Conservation (phyloP, 805 yeast species). For the Ogataea nitratoaversa region DNA sequence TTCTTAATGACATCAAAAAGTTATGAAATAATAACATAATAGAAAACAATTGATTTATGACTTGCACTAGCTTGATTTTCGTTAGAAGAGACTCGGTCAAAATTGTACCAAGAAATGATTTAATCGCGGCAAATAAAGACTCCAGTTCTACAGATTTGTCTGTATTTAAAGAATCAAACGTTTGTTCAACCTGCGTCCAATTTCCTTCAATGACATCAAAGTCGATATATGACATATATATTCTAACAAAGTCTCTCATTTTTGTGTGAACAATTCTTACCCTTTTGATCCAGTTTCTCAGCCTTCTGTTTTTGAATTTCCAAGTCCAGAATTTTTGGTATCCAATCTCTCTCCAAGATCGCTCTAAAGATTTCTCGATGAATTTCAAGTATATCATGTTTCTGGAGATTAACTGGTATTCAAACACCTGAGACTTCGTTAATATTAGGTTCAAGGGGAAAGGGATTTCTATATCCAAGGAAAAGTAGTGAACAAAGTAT, state of each 20-base stretch:
- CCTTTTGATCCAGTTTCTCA: conserved; percentile 51
- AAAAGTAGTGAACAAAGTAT: conserved; percentile 47
- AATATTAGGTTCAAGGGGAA: conserved; percentile 81
- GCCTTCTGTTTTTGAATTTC: conserved; percentile 35
- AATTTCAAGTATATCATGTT: conserved; percentile 61
- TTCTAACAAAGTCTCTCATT: conserved; percentile 54
- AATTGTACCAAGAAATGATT: conserved; percentile 56
- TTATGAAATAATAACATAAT: conserved; percentile 45
- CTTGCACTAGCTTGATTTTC: conserved; percentile 46
- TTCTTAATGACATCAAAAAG: conserved; percentile 49
- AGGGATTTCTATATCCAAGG: conserved; percentile 62
- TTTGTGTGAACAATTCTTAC: conserved; percentile 53
- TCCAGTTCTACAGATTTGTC: conserved; percentile 32
- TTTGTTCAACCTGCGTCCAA: conserved; percentile 38
- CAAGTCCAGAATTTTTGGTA: conserved; percentile 66
- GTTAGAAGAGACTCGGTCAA: conserved; percentile 67
- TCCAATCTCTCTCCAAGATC: conserved; percentile 68
- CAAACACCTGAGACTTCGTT: conserved; percentile 63
- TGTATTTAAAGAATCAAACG: conserved; percentile 22
- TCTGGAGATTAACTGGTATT: conserved; percentile 78
- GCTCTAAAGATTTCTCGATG: conserved; percentile 54
- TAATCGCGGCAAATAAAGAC: conserved; percentile 41
- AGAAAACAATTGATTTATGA: conserved; percentile 42
- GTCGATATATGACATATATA: conserved; percentile 51
- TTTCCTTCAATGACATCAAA: conserved; percentile 56